Conservation (phyloP, 2,329 filamentous ascomycete genomes). For the Cladosporium sp. region DNA sequence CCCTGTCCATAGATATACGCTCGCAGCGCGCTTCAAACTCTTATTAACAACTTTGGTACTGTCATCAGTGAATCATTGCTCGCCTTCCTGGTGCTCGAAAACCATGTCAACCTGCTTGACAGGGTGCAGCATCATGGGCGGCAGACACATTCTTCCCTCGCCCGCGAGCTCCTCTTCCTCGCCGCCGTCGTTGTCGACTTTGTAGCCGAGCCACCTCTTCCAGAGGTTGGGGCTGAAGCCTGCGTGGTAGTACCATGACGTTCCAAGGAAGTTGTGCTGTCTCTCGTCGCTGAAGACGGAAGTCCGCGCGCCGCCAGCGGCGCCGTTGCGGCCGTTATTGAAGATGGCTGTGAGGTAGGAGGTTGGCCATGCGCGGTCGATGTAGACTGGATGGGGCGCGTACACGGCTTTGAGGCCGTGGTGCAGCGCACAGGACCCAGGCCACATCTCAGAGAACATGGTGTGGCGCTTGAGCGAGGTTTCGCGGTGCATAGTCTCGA, state of each 20-base stretch:
- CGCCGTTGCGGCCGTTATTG: conserved; percentile 50
- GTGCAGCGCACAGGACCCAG: conserved; percentile 62
- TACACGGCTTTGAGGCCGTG: conserved; percentile 74
- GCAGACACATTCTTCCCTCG: conserved; percentile 45
- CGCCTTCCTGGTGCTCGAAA: conserved; percentile 29
- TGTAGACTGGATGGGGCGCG: conserved; percentile 51
- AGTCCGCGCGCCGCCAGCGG: conserved; percentile 43
- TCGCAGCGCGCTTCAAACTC: too few relatives aligned
- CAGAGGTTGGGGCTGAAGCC: conserved; percentile 49
- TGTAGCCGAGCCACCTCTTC: conserved; percentile 51
- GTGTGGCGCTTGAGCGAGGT: conserved; percentile 60
- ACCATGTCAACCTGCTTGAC: conserved; percentile 43
- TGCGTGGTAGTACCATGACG: conserved; percentile 50
- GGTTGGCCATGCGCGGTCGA: conserved; percentile 51
- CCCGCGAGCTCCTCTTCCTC: conserved; percentile 36
- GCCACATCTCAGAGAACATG: conserved; percentile 79
- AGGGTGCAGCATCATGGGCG: conserved; percentile 42
- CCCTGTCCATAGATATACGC: too few relatives aligned
- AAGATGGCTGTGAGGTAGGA: conserved; percentile 50
- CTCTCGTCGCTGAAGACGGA: conserved; percentile 45
- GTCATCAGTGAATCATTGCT: conserved; percentile 1
- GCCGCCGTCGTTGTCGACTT: conserved; percentile 46
- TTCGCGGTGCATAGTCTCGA: conserved; percentile 69
- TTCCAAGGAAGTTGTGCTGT: conserved; percentile 49
- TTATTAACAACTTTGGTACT: too few relatives aligned